Conservation (phyloP, 805 yeast genomes). For the Pichia deserticola region DNA sequence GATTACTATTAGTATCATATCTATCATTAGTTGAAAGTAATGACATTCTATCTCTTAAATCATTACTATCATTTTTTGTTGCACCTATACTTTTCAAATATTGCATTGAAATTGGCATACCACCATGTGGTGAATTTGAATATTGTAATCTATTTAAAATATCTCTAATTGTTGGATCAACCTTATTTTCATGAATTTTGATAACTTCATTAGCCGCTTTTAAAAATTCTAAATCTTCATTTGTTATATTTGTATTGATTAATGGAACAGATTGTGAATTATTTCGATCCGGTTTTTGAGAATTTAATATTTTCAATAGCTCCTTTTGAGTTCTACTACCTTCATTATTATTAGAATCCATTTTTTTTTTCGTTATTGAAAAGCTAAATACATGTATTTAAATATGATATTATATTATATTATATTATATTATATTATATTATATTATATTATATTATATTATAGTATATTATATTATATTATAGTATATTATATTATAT, state of each 20-base stretch:
- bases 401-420: too few relatives aligned
- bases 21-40: constrained; percentile 1
- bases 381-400: not conserved
- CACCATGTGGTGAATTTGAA: constrained; percentile 53
- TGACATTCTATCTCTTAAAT: not conserved
- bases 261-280: constrained; percentile 10
- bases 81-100: constrained; percentile 10
- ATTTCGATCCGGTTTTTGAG: constrained; percentile 21
- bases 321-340: not conserved
- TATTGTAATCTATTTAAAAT: constrained; percentile 53
- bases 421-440: too few relatives aligned
- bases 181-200: constrained; percentile 33
- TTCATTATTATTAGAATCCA: not conserved
- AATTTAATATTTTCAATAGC: constrained; percentile 22
- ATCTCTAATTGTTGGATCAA: constrained; percentile 59
- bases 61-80: not conserved
- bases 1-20: not conserved
- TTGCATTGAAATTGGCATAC: constrained; percentile 30
- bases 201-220: constrained; percentile 57
- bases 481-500: too few relatives aligned
- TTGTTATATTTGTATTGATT: constrained; percentile 22
- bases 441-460: too few relatives aligned
- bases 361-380: not conserved
- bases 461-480: too few relatives aligned
- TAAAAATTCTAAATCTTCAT: constrained; percentile 49